Base-by-base conservation (phyloP, 345 rosid species). In the Bruguiera parviflora region DNA sequence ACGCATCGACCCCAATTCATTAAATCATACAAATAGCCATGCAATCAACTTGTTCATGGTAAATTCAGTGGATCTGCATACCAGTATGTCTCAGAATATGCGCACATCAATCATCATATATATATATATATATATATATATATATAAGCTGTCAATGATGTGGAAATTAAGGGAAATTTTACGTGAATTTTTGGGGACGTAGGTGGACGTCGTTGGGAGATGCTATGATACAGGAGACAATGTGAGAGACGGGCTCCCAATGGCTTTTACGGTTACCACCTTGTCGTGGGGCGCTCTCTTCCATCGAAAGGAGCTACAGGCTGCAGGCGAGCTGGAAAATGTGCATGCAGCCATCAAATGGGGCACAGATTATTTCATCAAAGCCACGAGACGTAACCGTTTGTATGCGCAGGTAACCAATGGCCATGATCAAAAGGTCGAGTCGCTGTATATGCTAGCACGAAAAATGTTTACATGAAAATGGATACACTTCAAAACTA, bases 201-300 rank as follows among this genome's bases (percentile, higher is more conserved):
- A 90, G 98, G 81, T 84, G 76, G 94, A 93, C 75, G 87, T 91
- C 27, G 76, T 67, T 0, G 97, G 98, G 55, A 97, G 98, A 61
- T 91, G 85, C 70, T 93, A 93, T 67, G 97, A 94, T 73, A 96
- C 96, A 4, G 95, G 98, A 39, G 95, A 91, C 82, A 91, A 91
- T 56, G 88, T 93, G 39, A 89, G 91, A 71, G 91, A 81, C 13
- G 91, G 97, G 37, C 66, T 94, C 11, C 98, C 97, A 3, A 84
- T 91, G 97, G 99, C 99, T 2, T 94, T 89, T 68, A 91, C 96
- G 3, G 58, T 91, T 56, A 88, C 97, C 24, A 94, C 96, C 0
- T 53, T 91, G 4, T 79, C 96, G 2, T 88, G 95, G 98, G 75
- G 87, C 20, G 83, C 91, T 21, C 51, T 88, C 15, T 47, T 65